Evolutionary conservation across 2,329 filamentous ascomycete species (phyloP), one percentile per base, ranked within the genome.

Genomic region (Cryoendolithus antarcticus): DNA sequence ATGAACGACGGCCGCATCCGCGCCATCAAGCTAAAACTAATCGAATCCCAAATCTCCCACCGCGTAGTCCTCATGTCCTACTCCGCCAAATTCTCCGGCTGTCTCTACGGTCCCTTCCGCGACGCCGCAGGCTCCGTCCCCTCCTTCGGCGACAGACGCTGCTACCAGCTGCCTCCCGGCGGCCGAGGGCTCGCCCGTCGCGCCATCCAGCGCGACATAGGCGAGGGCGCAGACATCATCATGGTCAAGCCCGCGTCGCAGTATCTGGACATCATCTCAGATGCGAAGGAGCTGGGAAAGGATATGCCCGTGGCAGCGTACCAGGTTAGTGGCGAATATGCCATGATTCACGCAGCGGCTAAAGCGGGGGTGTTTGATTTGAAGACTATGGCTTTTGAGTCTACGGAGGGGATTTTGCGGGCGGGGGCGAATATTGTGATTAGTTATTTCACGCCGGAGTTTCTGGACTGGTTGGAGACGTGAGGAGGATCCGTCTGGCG

Each of bases 1-100:
- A 98, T 98, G 91, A 98, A 96, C 60, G 91, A 98, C 60, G 91
- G 91, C 24, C 82, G 91, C 48, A 93, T 98, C 55, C 84, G 89
- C 42, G 89, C 88, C 45, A 98, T 98, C 62, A 98, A 98, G 71
- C 74, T 95, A 38, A 96, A 95, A 69, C 71, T 98, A 46, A 96
- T 96, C 42, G 89, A 96, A 62, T 81, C 86, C 43, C 89, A 89
- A 39, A 83, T 96, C 51, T 82, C 88, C 5, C 91, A 98, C 67
- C 80, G 82, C 58, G 82, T 89, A 9, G 74, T 93, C 39, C 72
- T 98, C 45, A 96, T 98, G 91, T 94, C 86, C 4, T 98, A 98
- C 64, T 86, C 86, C 9, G 91, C 91, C 56, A 98, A 98, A 62
- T 98, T 98, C 65, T 89, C 84, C 13, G 91, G 91, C 34, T 96